Base-by-base conservation (phyloP, 768 basidiomycete genomes). In the Leccinum disarticulatum region DNA sequence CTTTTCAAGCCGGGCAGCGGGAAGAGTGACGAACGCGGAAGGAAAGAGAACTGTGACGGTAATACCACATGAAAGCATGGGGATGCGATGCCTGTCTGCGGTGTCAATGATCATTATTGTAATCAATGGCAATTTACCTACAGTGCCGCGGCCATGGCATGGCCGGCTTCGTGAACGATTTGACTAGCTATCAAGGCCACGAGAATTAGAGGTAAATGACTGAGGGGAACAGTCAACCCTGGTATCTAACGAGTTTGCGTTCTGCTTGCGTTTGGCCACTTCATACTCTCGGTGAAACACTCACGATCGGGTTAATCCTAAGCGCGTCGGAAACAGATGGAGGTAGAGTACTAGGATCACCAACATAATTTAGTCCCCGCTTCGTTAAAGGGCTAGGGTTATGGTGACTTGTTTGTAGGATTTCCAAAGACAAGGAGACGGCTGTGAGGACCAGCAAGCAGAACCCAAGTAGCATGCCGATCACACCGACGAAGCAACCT, bases 81-180 rank as follows among this genome's bases (percentile, higher is more conserved):
- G 84, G 33, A 93, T 74, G 11, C 77, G 77, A 54, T 90, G 87
- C 6, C 93, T 93, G 59, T 43, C 17, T 33, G 36, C 1, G 14
- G n/a, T 2, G 31, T 70, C 30, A 69, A 46, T 35, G 27, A 15
- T 14, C 4, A 8, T 28, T 28, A 6, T 53, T 9, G 46, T 3
- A 1, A n/a, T 52, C 4, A 41, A 6, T 17, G 6, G 10, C 10
- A 4, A 15, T 22, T 47, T 22, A 74, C 89, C 68, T 72, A 93
- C 90, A 88, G 67, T 19, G 91, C 88, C 13, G 87, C 93, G 9
- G 86, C 77, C 48, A 93, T 67, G 13, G 87, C 89, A 71, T 95
- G 93, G 6, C 93, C 93, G 0, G 82, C 71, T 74, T 95, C 93
- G 64, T 95, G 93, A 19, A 90, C 69, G n/a, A 87, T 64, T 71